Evolutionary conservation across 2,329 filamentous ascomycete species (phyloP).

Genomic region (Calonectria honghensis): DNA sequence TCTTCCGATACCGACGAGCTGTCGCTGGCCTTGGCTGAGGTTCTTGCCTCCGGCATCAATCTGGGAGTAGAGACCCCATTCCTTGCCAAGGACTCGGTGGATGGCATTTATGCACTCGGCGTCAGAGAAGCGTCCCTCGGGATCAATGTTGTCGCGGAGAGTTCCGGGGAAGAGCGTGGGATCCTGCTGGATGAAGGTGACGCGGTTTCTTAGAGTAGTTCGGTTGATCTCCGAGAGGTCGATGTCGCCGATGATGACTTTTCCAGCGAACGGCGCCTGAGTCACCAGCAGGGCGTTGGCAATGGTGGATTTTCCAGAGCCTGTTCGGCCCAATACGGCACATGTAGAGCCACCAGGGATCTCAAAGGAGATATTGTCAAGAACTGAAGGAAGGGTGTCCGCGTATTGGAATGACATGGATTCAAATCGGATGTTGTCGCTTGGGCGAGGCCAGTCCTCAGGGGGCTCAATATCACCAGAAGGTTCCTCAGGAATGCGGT

Average conservation of each 20-base stretch:
- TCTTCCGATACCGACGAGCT: constrained; percentile 76
- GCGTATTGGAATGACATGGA: constrained; percentile 88
- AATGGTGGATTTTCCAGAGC: constrained; percentile 89
- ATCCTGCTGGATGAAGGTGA: constrained; percentile 79
- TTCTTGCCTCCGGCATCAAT: constrained; percentile 78
- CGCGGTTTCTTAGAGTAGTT: constrained; percentile 72
- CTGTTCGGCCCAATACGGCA: constrained; percentile 86
- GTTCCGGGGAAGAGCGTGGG: constrained; percentile 77
- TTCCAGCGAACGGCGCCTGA: constrained; percentile 69
- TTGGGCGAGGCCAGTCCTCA: constrained; percentile 83
- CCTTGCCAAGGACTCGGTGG: constrained; percentile 73
- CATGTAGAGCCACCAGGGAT: constrained; percentile 80
- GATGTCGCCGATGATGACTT: constrained; percentile 72
- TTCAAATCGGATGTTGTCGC: constrained; percentile 84
- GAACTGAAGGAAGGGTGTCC: constrained; percentile 82
- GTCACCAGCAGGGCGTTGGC: constrained; percentile 76
- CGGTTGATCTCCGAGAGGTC: constrained; percentile 73
- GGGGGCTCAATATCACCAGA: constrained; percentile 81
- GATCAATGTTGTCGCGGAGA: constrained; percentile 80
- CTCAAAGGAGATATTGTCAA: constrained; percentile 80
- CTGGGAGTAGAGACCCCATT: constrained; percentile 68
- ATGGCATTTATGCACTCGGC: constrained; percentile 71
- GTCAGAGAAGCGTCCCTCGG: constrained; percentile 75
- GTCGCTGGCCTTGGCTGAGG: constrained; percentile 77
- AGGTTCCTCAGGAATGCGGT: constrained; percentile 85